Conservation (phyloP, 2,329 filamentous ascomycete genomes). For the Neocatenulostroma microsporum region DNA sequence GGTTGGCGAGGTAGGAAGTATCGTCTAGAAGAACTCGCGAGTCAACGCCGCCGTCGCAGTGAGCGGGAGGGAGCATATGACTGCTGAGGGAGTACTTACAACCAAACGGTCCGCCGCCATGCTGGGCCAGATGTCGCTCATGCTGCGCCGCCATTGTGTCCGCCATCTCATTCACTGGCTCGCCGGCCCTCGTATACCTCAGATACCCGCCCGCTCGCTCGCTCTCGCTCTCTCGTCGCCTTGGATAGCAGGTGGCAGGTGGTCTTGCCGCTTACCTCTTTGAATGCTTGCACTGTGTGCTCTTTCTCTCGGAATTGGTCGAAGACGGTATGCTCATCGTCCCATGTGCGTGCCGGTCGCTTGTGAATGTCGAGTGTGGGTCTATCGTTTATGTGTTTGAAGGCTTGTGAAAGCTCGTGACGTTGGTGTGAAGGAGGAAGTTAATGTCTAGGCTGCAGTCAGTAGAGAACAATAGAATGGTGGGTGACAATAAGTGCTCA, state of each 20-base stretch:
- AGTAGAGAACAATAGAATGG: too few species aligned
- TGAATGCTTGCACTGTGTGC: not conserved
- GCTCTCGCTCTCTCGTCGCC: not conserved
- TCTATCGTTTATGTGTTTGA: not conserved
- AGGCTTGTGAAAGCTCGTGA: constrained; percentile 2
- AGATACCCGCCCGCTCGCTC: too few species aligned
- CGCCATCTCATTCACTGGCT: too few species aligned
- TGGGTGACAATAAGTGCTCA: too few species aligned
- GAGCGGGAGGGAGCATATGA: not conserved
- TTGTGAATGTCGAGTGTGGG: not conserved
- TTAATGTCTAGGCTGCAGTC: too few species aligned
- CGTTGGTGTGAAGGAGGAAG: too few species aligned
- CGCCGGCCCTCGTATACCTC: too few species aligned
- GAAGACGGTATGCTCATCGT: not conserved
- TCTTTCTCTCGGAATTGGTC: not conserved
- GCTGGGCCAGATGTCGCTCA: too few species aligned
- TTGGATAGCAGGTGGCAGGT: too few species aligned
- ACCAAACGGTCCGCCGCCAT: not conserved
- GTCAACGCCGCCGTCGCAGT: not conserved
- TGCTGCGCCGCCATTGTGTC: too few species aligned
- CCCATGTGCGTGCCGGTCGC: not conserved
- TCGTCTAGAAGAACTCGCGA: not conserved
- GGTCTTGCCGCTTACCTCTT: not conserved
- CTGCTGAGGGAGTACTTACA: constrained; percentile 1
- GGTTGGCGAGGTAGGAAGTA: not conserved